Base-by-base conservation (phyloP, 805 yeast species). In the Kazachstania kunashirensis region DNA sequence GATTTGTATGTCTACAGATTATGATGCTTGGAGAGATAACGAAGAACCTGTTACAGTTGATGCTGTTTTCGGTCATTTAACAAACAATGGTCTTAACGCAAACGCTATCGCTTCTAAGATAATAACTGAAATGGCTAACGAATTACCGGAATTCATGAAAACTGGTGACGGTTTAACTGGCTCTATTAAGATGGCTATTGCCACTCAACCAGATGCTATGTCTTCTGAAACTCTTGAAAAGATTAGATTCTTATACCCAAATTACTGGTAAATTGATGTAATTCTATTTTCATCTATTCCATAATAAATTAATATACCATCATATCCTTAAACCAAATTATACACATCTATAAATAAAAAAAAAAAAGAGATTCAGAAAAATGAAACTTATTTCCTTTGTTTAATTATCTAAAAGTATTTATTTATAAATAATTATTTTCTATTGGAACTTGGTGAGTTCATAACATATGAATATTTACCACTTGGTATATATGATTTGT, bases 21-120 rank as follows among this genome's bases (percentile, higher is more conserved):
- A 92, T 63, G 99, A 92, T 57, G 94, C 98, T 17, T 92, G 99
- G 99, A 83, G 86, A 56, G 94, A 81, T 52, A 76, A 74, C 37
- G 97, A 79, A 56, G 96, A 89, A 54, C 89, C 97, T 2, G 99
- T 92, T 33, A 88, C 97, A 7, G 97, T 92, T n/a, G 96, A 88
- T 64, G 82, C 94, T 4, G 96, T 92, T 29, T 86, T 92, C 34
- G 85, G 94, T 38, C 84, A 92, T 59, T 71, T 89, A 56, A 74
- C 75, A 54, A 92, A 95, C 42, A 92, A 92, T 64, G 70, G 83
- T 35, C 79, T 75, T 25, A 89, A 89, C 54, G 97, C 98, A 8
- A 80, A 82, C 57, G 66, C 65, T 40, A 65, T 92, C 35, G 86
- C 94, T 24, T 77, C 75, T 30, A 71, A 69, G 31, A 65, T 89